A percentile compares a stretch with the other conserved stretches of the same genome.
phyloP scores from a whole-genome alignment of 1,139 yeast genomes.

The Lodderomyces elongisporus region DNA sequence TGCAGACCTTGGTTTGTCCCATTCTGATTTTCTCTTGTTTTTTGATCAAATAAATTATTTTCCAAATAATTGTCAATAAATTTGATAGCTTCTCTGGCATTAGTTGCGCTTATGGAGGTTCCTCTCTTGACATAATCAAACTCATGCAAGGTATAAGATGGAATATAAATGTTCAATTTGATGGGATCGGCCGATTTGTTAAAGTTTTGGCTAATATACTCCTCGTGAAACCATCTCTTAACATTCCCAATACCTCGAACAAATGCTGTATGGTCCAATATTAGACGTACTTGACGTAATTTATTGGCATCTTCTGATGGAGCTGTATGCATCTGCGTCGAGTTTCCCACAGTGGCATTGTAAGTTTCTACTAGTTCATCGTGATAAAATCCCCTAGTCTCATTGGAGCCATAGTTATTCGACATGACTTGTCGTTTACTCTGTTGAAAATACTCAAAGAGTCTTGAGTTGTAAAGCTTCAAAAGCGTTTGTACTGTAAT shows the following conservation, averaged over 20 bases:
- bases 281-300: constrained; percentile 23
- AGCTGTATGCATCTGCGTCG: too few relatives aligned
- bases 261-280: constrained; percentile 55
- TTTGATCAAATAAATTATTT: constrained; percentile 5
- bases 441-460: too few relatives aligned
- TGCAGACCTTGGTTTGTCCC: constrained; percentile 3
- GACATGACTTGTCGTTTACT: constrained; percentile 11
- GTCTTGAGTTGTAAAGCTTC: too few relatives aligned
- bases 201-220: constrained; percentile 24
- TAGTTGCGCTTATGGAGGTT: constrained; percentile 48
- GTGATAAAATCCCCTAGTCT: constrained; percentile 6
- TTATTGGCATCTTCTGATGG: not conserved
- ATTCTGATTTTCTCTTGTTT: constrained; percentile 10
- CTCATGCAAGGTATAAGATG: constrained; percentile 53
- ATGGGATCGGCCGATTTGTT: constrained; percentile 16
- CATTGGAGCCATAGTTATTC: constrained; percentile 8
- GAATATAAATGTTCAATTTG: constrained; percentile 36
- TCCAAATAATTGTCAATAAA: constrained; percentile 44
- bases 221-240: constrained; percentile 51
- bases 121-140: constrained; percentile 53
- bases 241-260: constrained; percentile 57
- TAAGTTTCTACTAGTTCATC: constrained; percentile 14
- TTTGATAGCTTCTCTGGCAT: constrained; percentile 53
- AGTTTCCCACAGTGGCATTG: too few relatives aligned
- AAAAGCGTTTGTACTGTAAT: too few relatives aligned